Evolutionary conservation across 192 early-diverging fungal species (phyloP).

Genomic region (Podila minutissima): DNA sequence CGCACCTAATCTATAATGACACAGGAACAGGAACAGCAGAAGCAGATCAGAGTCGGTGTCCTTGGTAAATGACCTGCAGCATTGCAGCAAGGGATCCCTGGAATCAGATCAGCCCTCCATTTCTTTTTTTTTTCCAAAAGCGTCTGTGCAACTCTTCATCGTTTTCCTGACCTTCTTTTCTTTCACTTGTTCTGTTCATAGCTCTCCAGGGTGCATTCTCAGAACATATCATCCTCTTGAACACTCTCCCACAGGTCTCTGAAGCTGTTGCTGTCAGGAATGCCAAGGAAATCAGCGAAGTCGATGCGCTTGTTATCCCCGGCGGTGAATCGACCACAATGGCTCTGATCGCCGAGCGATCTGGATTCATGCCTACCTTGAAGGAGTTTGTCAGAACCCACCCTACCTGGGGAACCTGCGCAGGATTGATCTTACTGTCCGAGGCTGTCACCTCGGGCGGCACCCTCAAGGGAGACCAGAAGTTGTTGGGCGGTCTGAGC

Average conservation of each 20-base stretch:
- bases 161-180: neutral
- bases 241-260: constrained; percentile 69
- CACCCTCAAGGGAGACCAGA: constrained; percentile 89
- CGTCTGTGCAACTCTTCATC: neutral
- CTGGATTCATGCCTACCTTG: constrained; percentile 81
- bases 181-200: constrained; percentile 5
- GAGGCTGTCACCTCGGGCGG: constrained; percentile 68
- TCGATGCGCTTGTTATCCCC: constrained; percentile 94
- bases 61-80: constrained; percentile 20
- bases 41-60: constrained; percentile 48
- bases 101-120: neutral
- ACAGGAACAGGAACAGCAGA: constrained; percentile 25
- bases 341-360: constrained; percentile 90
- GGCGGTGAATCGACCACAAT: constrained; percentile 97
- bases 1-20: constrained; percentile 1
- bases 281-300: constrained; percentile 68
- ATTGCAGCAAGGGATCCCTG: neutral
- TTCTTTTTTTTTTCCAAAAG: neutral
- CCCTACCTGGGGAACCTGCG: constrained; percentile 96
- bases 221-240: constrained; percentile 89
- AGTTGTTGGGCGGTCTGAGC: constrained; percentile 82
- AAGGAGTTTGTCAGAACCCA: constrained; percentile 78
- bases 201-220: constrained; percentile 97
- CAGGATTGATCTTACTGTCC: constrained; percentile 94
- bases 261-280: constrained; percentile 73